Percentiles rank a stretch among this genome's conserved stretches.
Evolutionary conservation across 345 rosid species (phyloP).

Genomic region (Streptanthus diversifolius): DNA sequence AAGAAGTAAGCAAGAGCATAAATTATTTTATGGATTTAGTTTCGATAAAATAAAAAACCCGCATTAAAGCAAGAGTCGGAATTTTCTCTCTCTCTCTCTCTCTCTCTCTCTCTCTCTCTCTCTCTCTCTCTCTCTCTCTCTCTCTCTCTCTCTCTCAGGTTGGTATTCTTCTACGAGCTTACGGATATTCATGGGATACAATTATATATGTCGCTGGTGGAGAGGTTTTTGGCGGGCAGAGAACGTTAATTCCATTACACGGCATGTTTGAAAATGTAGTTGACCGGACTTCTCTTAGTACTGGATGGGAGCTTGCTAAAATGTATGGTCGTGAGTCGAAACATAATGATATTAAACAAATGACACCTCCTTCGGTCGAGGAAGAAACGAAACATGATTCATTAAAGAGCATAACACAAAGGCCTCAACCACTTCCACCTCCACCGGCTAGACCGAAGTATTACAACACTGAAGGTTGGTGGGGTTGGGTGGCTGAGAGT

Average conservation of each 20-base stretch:
- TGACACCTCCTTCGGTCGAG: slow-evolving; percentile 47
- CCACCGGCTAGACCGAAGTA: slow-evolving; percentile 92
- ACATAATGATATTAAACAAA: slow-evolving; percentile 42
- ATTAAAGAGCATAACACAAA: slow-evolving; percentile 66
- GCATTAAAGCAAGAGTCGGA: neutral
- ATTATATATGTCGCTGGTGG: slow-evolving; percentile 86
- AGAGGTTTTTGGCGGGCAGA: slow-evolving; percentile 95
- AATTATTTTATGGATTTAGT: neutral
- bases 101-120: too few species aligned
- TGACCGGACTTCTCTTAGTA: slow-evolving; percentile 85
- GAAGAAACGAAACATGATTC: slow-evolving; percentile 55
- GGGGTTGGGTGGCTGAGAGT: slow-evolving; percentile 99
- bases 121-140: too few species aligned
- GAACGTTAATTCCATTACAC: slow-evolving; percentile 81
- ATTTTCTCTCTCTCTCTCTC: slow-evolving; percentile 1
- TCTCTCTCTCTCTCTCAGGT: slow-evolving; percentile 44
- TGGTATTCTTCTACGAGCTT: slow-evolving; percentile 91
- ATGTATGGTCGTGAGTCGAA: slow-evolving; percentile 84
- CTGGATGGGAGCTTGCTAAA: slow-evolving; percentile 79
- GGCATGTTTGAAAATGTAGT: slow-evolving; percentile 88
- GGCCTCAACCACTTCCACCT: slow-evolving; percentile 96
- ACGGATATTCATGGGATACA: slow-evolving; percentile 90
- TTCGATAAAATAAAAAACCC: neutral
- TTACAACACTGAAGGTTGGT: slow-evolving; percentile 95
- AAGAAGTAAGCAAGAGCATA: slow-evolving; percentile 56